Percentiles rank a stretch among this genome's conserved stretches.
phyloP scores from a whole-genome alignment of 768 basidiomycete genomes.

The Suillus lakei region DNA sequence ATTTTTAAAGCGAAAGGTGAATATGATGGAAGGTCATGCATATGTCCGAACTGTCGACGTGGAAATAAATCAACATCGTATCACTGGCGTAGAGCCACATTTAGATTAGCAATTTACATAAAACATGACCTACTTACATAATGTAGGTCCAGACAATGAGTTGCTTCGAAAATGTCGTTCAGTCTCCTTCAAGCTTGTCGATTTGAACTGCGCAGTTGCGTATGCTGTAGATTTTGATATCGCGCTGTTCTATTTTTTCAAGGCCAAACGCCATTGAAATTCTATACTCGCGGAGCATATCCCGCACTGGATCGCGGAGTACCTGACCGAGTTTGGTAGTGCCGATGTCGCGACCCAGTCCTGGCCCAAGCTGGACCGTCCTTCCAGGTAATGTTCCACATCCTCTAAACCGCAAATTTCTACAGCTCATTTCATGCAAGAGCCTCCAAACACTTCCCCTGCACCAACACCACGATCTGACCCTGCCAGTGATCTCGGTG shows the following conservation, averaged over 20 bases:
- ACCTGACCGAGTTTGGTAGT: slow-evolving; percentile 2
- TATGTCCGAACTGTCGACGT: background rate
- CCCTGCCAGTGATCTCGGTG: slow-evolving; percentile 21
- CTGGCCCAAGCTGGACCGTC: slow-evolving; percentile 35
- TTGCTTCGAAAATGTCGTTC: slow-evolving; percentile 4
- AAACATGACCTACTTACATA: background rate
- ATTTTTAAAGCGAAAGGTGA: background rate
- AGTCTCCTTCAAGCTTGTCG: background rate
- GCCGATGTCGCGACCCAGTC: slow-evolving; percentile 7
- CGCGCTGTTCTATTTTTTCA: background rate
- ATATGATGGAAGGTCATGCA: background rate
- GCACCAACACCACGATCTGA: slow-evolving; percentile 22
- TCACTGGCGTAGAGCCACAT: background rate
- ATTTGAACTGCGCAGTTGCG: background rate
- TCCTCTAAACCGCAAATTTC: background rate
- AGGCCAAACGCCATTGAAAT: background rate
- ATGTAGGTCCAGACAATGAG: background rate
- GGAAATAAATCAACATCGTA: background rate
- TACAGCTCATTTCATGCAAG: slow-evolving; percentile 20
- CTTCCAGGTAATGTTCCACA: slow-evolving; percentile 22
- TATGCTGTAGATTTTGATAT: background rate
- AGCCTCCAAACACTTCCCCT: slow-evolving; percentile 21
- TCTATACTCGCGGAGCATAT: background rate
- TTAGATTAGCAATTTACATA: background rate
- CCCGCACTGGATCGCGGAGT: background rate